phyloP scores from a whole-genome alignment of 2,329 filamentous ascomycete species.

The Colletotrichum tofieldiae region DNA sequence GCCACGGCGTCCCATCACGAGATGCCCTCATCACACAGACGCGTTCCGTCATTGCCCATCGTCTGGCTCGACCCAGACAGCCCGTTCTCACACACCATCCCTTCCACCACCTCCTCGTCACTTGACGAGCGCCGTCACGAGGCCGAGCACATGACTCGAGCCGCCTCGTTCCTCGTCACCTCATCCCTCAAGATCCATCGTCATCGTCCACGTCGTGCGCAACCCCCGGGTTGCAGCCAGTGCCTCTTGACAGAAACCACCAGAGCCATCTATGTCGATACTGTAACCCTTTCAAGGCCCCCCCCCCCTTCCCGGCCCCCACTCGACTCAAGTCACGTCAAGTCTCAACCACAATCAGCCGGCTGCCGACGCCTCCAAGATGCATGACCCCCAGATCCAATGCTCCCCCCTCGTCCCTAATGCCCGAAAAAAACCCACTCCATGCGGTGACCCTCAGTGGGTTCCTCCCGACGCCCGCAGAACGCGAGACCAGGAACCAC shows the following conservation, averaged over 20 bases:
- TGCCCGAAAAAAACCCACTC: background rate
- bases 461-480: background rate
- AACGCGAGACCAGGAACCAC: background rate
- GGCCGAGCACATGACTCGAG: constrained; percentile 4
- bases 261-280: background rate
- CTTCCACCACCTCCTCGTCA: background rate
- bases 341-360: background rate
- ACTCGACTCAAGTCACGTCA: background rate
- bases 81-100: background rate
- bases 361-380: background rate
- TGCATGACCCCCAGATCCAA: background rate
- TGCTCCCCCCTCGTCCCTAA: background rate
- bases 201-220: background rate
- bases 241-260: background rate
- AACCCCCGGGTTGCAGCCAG: no score
- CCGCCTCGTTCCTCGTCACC: background rate
- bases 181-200: background rate
- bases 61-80: background rate
- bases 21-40: background rate
- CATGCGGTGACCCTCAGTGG: background rate
- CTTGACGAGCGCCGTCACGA: constrained; percentile 10
- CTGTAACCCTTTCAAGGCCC: background rate
- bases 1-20: background rate
- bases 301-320: background rate
- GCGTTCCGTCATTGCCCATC: background rate